A percentile compares a stretch with the other conserved stretches of the same genome.
phyloP scores from a whole-genome alignment of 2,329 filamentous ascomycete species.

The Ceratocystis cacaofunesta region DNA sequence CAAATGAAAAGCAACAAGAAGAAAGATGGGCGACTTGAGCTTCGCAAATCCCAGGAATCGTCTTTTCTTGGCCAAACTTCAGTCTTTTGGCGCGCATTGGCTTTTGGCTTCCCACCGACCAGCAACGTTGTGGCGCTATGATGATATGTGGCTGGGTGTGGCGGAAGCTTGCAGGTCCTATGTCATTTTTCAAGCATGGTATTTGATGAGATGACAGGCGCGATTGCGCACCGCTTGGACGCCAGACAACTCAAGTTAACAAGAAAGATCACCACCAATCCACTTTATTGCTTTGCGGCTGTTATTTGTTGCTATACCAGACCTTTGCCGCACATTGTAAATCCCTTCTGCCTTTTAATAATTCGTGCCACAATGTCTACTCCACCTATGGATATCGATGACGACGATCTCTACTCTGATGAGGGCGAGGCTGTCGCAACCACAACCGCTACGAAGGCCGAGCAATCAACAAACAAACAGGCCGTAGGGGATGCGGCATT shows the following conservation, averaged over 20 bases:
- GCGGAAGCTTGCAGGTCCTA: constrained; percentile 5
- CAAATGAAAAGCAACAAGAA: not conserved
- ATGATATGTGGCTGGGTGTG: constrained; percentile 11
- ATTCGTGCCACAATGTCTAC: constrained; percentile 8
- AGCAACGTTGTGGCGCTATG: constrained; percentile 1
- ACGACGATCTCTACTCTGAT: constrained; percentile 49
- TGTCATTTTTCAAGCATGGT: not conserved
- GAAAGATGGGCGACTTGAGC: constrained; percentile 6
- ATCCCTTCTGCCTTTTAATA: not conserved
- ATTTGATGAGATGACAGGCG: too few relatives aligned
- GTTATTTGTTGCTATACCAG: not conserved
- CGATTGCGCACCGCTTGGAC: too few relatives aligned
- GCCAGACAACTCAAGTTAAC: too few relatives aligned
- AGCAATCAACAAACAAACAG: constrained; percentile 1
- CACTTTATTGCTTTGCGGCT: not conserved
- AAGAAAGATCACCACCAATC: not conserved
- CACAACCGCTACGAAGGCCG: constrained; percentile 21
- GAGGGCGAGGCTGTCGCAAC: constrained; percentile 38
- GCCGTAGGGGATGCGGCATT: not conserved
- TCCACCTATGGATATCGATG: constrained; percentile 46
- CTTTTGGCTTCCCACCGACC: not conserved
- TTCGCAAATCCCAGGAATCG: not conserved
- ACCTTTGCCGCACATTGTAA: not conserved
- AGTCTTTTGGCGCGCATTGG: constrained; percentile 5
- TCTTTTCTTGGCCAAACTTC: constrained; percentile 9